Base-by-base conservation (phyloP, 305 asterid genomes). In the Fraxinus ornus region DNA sequence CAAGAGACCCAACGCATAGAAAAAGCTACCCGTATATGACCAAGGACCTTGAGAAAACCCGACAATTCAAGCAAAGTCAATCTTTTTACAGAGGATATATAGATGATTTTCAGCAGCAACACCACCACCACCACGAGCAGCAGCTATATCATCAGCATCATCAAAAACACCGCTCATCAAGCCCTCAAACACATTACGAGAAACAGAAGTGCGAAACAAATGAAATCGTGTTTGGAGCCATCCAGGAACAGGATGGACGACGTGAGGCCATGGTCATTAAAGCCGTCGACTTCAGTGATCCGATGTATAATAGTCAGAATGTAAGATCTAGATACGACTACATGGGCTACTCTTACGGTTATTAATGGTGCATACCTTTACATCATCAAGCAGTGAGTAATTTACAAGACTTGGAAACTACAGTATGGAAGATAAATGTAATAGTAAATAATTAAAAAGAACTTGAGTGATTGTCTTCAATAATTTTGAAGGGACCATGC, bases 151-250 rank as follows among this genome's bases (percentile, higher is more conserved):
- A 91, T 28, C 94, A 91, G 30, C 90, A 92, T 68, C 94, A 92
- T 80, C 95, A 93, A 79, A 91, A 87, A 91, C 93, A 94, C 81
- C 91, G 87, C 4, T 88, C 97, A 0, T 21, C 93, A 2, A 86
- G 91, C 83, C 88, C 99, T 0, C 91, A 87, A 71, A 94, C 99
- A 2, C 86, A 79, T 76, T 91, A 89, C 77, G 97, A 93, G 87
- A 90, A 85, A 74, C 90, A 89, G 47, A 91, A 78, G 71, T 47
- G 84, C 13, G 97, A 96, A 47, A 83, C 97, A 2, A 92, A 93
- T 2, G 99, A 96, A 86, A 94, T 96, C 1, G 97, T 95, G 84
- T 95, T 95, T 26, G 99, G 99, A 39, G 99, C 99, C 0, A 95
- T 94, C 62, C 99, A 94, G 79, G 99, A 94, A 84, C 93, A 94